Evolutionary conservation across 345 rosid species (phyloP), one percentile per base, ranked within the genome.

Genomic region (Rubroshorea leprosula): DNA sequence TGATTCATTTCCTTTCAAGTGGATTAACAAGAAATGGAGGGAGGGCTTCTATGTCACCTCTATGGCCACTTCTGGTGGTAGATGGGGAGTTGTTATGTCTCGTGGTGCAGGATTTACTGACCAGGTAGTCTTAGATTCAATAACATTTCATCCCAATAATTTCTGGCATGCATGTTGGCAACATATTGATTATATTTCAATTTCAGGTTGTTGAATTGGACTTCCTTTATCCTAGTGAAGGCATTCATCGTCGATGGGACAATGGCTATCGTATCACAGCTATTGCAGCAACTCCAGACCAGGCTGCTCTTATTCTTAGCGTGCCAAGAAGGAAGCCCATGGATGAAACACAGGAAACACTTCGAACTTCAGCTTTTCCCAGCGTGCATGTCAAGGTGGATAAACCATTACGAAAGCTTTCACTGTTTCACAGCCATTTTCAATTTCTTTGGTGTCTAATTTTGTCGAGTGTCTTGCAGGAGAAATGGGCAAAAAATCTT

Each of bases 41-140:
- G 99, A 94, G 75, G 99, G 87, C 26, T 94, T 94, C 64, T 79
- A 72, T 61, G 96, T 94, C 26, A 94, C 99, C 8, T 55, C 97
- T 23, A 87, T 94, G 99, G 86, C 92, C 69, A 87, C 99, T 49
- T 73, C 99, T 15, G 89, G 96, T 23, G 74, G 79, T 65, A 83
- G 90, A 68, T 94, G 97, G 99, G 96, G 78, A 24, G 80, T 94
- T 39, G 99, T 94, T 17, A 90, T 94, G 99, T 94, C 99, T 25
- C 90, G 96, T 0, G 91, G 94, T 63, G 83, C 99, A 0, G 92
- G 89, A 58, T 85, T 65, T 75, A 55, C 88, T 19, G 83, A 81
- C 15, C 99, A 94, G 95, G 99, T 90, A 49, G 50, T 44, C 11
- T 52, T 20, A 23, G 27, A 49, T 35, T 70, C 51, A 9, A 10